These are phyloP conservation scores for Euryodendron excelsum DNA, from an alignment of 148 eudicot species.

Conservation along the genomic window DNA sequence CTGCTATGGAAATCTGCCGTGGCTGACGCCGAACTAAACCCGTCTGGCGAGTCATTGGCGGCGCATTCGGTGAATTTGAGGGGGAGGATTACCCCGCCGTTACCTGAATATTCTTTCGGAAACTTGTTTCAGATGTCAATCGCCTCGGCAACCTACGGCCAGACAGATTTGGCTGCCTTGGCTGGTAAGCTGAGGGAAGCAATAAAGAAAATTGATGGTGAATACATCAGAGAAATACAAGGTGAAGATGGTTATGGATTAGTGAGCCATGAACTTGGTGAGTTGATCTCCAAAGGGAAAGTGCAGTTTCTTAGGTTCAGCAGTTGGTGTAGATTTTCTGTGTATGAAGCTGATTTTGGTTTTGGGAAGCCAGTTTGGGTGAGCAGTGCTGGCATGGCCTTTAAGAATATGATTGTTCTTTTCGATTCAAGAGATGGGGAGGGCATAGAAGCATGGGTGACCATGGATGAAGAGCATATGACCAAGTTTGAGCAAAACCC, in stretches of 20 bases:
- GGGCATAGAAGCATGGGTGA: slow-evolving; percentile 53
- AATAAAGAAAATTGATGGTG: slow-evolving; percentile 13
- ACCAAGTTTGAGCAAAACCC: slow-evolving; percentile 23
- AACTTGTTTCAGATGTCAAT: slow-evolving; percentile 25
- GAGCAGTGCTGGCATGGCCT: slow-evolving; percentile 18
- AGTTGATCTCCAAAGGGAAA: neutral
- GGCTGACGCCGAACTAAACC: neutral
- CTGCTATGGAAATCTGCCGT: slow-evolving; percentile 34
- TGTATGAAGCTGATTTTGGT: slow-evolving; percentile 39
- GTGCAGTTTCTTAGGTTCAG: slow-evolving; percentile 22
- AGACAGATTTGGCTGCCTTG: slow-evolving; percentile 9
- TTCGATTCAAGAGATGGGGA: slow-evolving; percentile 27
- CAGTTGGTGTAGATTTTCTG: slow-evolving; percentile 44
- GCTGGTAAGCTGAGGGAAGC: slow-evolving; percentile 21
- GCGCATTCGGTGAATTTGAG: slow-evolving; percentile 37
- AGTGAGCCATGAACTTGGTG: neutral
- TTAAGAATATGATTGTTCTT: slow-evolving; percentile 23
- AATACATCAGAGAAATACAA: neutral
- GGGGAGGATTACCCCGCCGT: slow-evolving; percentile 17
- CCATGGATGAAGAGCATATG: slow-evolving; percentile 31
- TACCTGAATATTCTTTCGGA: slow-evolving; percentile 27
- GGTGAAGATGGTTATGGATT: slow-evolving; percentile 19
- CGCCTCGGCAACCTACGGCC: neutral
- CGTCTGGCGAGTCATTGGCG: slow-evolving; percentile 10
- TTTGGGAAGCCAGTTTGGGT: slow-evolving; percentile 45